A percentile compares a stretch with the other conserved stretches of the same genome.
These are phyloP conservation scores for sweet orange (Citrus sinensis) DNA, from an alignment of 345 rosid genomes.

Conservation along the genomic window DVS_A1.0 CM039163.1:38904501-38905000, in stretches of 20 bases:
- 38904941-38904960: background rate
- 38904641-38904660: background rate
- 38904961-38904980: background rate
- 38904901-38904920: background rate
- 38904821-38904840: too few relatives aligned
- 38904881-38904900: background rate
- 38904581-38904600: background rate
- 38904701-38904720: background rate
- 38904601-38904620: background rate
- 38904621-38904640: background rate
- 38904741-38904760: background rate
- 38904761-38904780: background rate
- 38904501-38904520: background rate
- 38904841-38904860: too few relatives aligned
- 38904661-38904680: background rate
- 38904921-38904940: background rate
- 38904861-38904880: background rate
- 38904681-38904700: background rate
- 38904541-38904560: too few relatives aligned
- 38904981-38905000: background rate
- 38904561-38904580: background rate
- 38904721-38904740: background rate
- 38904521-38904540: too few relatives aligned
- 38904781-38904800: too few relatives aligned
- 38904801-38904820: too few relatives aligned